Evolutionary conservation across 2,329 filamentous ascomycete species (phyloP), one percentile per base, ranked within the genome.

Genomic region (Calonectria pseudoturangicola): DNA sequence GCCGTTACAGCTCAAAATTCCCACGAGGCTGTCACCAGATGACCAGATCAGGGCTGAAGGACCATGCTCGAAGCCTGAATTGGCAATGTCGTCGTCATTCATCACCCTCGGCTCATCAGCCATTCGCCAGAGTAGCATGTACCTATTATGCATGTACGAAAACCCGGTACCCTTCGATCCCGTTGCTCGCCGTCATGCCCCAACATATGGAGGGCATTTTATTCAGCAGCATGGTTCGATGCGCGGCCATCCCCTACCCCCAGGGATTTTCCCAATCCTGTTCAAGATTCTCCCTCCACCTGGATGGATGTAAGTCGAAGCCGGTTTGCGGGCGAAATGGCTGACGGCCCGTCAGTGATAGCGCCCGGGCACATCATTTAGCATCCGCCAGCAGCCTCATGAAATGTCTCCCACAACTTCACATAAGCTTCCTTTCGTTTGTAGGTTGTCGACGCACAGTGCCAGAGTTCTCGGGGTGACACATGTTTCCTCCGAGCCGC

Each of bases 401-500:
- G 50, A 27, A n/a, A n/a, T 51, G 9, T 62, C 41, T 54, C 48
- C n/a, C 50, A 28, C 63, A 15, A 60, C 50, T 33, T 66, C 43
- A 64, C 65, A 50, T 54, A 58, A 48, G 47, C 62, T 28, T 60
- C 33, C 50, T 47, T 25, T 18, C 28, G 58, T 45, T 67, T 36
- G 50, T 30, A 50, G 21, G n/a, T 62, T 68, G 71, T 73, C 63
- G 27, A 66, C 41, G 47, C 71, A 73, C 71, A 73, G 71, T 73
- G 71, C 47, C 50, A 21, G 66, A 47, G 56, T 62, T 67, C 30
- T 21, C 41, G 33, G 45, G 54, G 45, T 63, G 51, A 13, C 66
- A 70, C 36, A 28, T 68, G 39, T 66, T 50, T 63, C 58, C 30
- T 28, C 71, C 62, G 63, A 73, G 28, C 67, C 71, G 71, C 71